phyloP scores from a whole-genome alignment of 2,329 filamentous ascomycete genomes.

The Blastomyces silverae region DNA sequence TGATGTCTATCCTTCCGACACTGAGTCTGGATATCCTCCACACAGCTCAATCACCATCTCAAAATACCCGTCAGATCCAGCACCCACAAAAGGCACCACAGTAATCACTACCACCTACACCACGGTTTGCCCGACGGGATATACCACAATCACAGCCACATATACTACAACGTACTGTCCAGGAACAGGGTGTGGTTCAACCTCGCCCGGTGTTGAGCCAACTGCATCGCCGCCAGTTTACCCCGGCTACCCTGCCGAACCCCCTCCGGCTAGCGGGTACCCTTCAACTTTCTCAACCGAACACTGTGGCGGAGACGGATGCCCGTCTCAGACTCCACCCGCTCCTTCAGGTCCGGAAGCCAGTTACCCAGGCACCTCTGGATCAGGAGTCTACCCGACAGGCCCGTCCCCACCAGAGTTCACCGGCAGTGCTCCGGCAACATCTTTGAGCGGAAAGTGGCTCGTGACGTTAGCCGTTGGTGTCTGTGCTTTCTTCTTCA shows the following conservation, averaged over 20 bases:
- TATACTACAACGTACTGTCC: slow-evolving; percentile 37
- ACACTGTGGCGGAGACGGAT: not conserved
- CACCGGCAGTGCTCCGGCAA: slow-evolving; percentile 9
- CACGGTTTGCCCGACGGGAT: slow-evolving; percentile 40
- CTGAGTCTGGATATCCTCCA: not conserved
- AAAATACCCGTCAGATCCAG: slow-evolving; percentile 14
- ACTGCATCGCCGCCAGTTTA: slow-evolving; percentile 22
- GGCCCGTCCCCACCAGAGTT: slow-evolving; percentile 1
- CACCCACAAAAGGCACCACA: slow-evolving; percentile 30
- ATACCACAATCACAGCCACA: slow-evolving; percentile 37
- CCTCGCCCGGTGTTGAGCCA: slow-evolving; percentile 35
- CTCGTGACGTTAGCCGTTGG: slow-evolving; percentile 7
- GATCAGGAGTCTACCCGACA: not conserved
- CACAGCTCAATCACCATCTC: not conserved
- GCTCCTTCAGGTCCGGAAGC: not conserved
- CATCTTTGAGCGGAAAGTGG: slow-evolving; percentile 5
- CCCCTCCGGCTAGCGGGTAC: not conserved
- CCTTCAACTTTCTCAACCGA: slow-evolving; percentile 7
- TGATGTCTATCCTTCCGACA: not conserved
- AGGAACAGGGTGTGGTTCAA: slow-evolving; percentile 26
- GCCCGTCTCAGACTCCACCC: not conserved
- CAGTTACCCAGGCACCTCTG: not conserved
- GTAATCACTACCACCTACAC: slow-evolving; percentile 38
- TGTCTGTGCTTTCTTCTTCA: slow-evolving; percentile 8
- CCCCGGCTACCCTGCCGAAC: slow-evolving; percentile 2